These are phyloP conservation scores for Onygenales sp. DNA, from an alignment of 2,329 filamentous ascomycete genomes.

Conservation along the genomic window DNA sequence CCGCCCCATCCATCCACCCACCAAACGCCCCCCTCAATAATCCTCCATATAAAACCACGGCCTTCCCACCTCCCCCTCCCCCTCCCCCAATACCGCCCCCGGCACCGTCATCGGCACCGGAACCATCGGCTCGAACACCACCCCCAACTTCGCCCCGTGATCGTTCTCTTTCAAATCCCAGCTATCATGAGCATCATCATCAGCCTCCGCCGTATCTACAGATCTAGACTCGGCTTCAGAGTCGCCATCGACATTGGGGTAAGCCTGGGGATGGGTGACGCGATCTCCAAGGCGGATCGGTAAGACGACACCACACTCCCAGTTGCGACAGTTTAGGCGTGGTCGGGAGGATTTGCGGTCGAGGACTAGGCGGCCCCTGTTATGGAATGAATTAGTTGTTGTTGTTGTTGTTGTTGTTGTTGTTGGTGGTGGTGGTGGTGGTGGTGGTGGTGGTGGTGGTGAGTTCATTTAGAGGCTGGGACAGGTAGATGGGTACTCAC, in stretches of 20 bases:
- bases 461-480: background rate
- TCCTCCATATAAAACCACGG: slow-evolving; percentile 19
- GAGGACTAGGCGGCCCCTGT: slow-evolving; percentile 66
- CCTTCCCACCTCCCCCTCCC: slow-evolving; percentile 7
- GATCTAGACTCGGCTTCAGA: no score
- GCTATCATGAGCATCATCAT: no score
- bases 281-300: slow-evolving; percentile 35
- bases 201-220: no score
- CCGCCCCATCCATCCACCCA: no score
- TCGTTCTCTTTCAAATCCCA: slow-evolving; percentile 13
- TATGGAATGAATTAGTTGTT: background rate
- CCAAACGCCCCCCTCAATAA: background rate
- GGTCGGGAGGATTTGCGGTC: slow-evolving; percentile 57
- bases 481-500: slow-evolving; percentile 38
- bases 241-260: no score
- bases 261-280: no score
- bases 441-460: no score
- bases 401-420: no score
- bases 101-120: slow-evolving; percentile 38
- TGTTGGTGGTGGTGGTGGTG: no score
- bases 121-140: slow-evolving; percentile 29
- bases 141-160: slow-evolving; percentile 20
- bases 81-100: slow-evolving; percentile 13
- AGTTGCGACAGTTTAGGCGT: slow-evolving; percentile 80
- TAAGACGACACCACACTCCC: slow-evolving; percentile 87